Base-by-base conservation (phyloP, 2,329 filamentous ascomycete genomes). In the Nemania abortiva region DNA sequence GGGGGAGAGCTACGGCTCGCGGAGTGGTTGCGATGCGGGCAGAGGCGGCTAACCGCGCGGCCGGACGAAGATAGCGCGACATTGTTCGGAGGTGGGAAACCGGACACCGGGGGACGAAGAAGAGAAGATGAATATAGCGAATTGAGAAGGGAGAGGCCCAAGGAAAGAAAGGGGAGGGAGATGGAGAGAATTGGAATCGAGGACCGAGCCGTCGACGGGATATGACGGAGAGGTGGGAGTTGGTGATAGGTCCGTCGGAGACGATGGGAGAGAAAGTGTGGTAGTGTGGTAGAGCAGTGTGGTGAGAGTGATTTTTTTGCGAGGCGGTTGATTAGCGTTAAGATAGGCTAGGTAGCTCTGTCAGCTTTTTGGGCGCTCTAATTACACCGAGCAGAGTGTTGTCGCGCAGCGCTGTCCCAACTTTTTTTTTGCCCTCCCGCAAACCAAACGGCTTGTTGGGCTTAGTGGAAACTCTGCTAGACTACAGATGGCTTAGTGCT, bases 61-160 rank as follows among this genome's bases (percentile, higher is more conserved):
- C 84, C 68, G 84, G 84, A 78, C 84, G 84, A 75, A 86, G 83
- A 75, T 84, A 81, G 77, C 84, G 84, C 76, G 84, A 86, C 84
- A 86, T 86, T 76, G 67, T 78, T 64, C 53, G 65, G 47, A 56
- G 27, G 7, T 7, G 29, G 18, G 29, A 22, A 24, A 63, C 3
- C 18, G 37, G 55, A 68, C 29, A 64, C 63, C 11, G 61, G 52
- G 29, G 61, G 52, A 39, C 27, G 27, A 18, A 11, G 24, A 31
- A 5, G 27, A 13, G 13, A 6, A 22, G 27, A 24, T 10, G 24
- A 39, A 54, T 29, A 42, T 29, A 29, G 22, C 3, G 42, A 27
- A 37, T 27, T 11, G 29, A 6, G 37, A 55, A 15, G 22, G 49
- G 24, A 18, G 50, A 53, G 31, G 18, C 20, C 27, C 3, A 42